Evolutionary conservation across 2,329 filamentous ascomycete genomes (phyloP).

Genomic region (Fusarium drepaniforme): DNA sequence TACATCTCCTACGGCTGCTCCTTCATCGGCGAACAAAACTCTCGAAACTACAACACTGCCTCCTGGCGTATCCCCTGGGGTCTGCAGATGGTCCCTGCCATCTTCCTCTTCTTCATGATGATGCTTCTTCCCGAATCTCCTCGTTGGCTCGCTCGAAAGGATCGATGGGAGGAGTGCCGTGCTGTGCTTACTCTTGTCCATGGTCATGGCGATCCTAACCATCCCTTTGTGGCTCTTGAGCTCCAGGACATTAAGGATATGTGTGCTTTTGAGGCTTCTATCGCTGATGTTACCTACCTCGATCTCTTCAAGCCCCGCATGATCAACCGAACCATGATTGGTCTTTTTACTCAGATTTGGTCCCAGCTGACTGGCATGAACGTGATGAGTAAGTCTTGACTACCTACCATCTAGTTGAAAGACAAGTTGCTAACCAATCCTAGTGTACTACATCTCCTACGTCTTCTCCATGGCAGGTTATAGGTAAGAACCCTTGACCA

Average conservation of each 20-base stretch:
- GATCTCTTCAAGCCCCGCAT: slow-evolving; percentile 80
- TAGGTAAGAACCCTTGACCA: neutral
- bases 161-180: slow-evolving; percentile 71
- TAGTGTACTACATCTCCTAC: slow-evolving; percentile 71
- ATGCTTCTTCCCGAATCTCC: slow-evolving; percentile 66
- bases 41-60: slow-evolving; percentile 63
- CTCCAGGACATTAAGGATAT: slow-evolving; percentile 79
- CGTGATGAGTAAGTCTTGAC: slow-evolving; percentile 62
- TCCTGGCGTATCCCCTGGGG: slow-evolving; percentile 74
- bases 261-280: slow-evolving; percentile 78
- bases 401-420: neutral
- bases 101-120: slow-evolving; percentile 70
- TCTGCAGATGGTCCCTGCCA: slow-evolving; percentile 67
- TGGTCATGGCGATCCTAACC: slow-evolving; percentile 72
- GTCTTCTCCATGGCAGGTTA: slow-evolving; percentile 57
- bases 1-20: slow-evolving; percentile 77
- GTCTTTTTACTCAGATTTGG: slow-evolving; percentile 66
- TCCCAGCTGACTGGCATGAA: slow-evolving; percentile 69
- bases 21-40: slow-evolving; percentile 60
- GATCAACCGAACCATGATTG: slow-evolving; percentile 64
- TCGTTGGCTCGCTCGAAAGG: slow-evolving; percentile 77
- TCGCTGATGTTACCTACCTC: slow-evolving; percentile 76
- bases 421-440: neutral
- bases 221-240: slow-evolving; percentile 75
- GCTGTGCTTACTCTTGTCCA: slow-evolving; percentile 69